phyloP scores from a whole-genome alignment of 139 green algal species.

The Chlorella sp. region DNA sequence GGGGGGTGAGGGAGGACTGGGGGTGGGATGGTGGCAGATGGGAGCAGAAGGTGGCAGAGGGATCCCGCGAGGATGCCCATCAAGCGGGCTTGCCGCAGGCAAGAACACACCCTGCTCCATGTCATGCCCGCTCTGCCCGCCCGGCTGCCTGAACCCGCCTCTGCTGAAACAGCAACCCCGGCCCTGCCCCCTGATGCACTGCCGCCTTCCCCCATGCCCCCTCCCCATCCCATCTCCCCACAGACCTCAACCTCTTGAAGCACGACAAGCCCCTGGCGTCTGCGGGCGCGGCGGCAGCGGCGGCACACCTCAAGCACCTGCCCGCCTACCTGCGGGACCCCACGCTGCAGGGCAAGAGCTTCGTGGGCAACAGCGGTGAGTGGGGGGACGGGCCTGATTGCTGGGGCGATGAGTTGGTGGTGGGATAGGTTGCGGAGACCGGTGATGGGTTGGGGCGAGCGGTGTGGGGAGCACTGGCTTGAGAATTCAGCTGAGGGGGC shows the following conservation, averaged over 20 bases:
- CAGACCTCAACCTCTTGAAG: constrained; percentile 74
- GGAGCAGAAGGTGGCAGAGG: no score
- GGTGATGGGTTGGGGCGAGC: neutral
- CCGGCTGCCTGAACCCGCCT: neutral
- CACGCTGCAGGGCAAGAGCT: constrained; percentile 33
- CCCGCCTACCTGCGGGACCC: constrained; percentile 79
- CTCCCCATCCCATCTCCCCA: neutral
- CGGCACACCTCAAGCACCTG: constrained; percentile 82
- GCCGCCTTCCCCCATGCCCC: neutral
- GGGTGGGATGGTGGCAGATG: neutral
- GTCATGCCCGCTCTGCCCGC: neutral
- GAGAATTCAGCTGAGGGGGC: neutral
- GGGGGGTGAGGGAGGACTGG: neutral
- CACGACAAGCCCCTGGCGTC: constrained; percentile 75
- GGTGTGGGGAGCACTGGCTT: neutral
- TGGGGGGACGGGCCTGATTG: neutral
- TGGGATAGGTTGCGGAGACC: no score
- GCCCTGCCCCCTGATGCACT: neutral
- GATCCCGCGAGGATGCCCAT: no score
- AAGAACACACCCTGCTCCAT: no score
- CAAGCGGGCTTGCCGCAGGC: no score
- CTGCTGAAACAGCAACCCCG: neutral
- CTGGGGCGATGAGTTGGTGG: neutral
- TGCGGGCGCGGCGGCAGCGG: constrained; percentile 49
- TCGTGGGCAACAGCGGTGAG: constrained; percentile 28